These are phyloP conservation scores for Laburnicola sp. DNA, from an alignment of 2,329 filamentous ascomycete genomes.

Conservation along the genomic window DNA sequence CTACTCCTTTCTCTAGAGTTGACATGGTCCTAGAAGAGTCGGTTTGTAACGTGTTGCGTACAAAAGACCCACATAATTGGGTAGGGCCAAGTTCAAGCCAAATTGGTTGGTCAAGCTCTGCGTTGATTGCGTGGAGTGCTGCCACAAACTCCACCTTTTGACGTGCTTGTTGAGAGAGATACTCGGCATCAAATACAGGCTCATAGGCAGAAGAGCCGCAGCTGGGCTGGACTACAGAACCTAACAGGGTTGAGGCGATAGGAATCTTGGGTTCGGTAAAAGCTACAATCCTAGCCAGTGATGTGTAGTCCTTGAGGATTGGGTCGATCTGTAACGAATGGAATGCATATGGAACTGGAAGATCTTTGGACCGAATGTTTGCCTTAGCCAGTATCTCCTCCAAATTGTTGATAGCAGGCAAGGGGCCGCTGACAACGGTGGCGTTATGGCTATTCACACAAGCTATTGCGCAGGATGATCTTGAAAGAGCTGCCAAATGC, in stretches of 20 bases:
- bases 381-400: neutral
- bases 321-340: constrained; percentile 41
- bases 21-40: neutral
- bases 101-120: constrained; percentile 30
- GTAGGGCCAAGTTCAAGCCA: constrained; percentile 8
- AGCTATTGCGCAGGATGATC: constrained; percentile 12
- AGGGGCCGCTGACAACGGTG: constrained; percentile 30
- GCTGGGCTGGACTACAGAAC: constrained; percentile 6
- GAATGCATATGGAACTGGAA: constrained; percentile 11
- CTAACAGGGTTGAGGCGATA: constrained; percentile 23
- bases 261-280: constrained; percentile 24
- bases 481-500: too few species aligned
- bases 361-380: neutral
- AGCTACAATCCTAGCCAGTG: constrained; percentile 27
- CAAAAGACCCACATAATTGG: neutral
- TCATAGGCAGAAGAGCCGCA: too few species aligned
- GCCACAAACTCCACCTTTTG: constrained; percentile 50
- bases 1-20: neutral
- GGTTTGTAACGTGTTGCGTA: too few species aligned
- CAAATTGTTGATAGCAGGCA: constrained; percentile 12
- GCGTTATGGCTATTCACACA: constrained; percentile 31
- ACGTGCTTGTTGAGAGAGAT: constrained; percentile 32
- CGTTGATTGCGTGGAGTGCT: too few species aligned
- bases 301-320: constrained; percentile 46
- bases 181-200: constrained; percentile 28